Base-by-base conservation (phyloP, 192 early-diverging fungal genomes). In the Coemansia sp. region DNA sequence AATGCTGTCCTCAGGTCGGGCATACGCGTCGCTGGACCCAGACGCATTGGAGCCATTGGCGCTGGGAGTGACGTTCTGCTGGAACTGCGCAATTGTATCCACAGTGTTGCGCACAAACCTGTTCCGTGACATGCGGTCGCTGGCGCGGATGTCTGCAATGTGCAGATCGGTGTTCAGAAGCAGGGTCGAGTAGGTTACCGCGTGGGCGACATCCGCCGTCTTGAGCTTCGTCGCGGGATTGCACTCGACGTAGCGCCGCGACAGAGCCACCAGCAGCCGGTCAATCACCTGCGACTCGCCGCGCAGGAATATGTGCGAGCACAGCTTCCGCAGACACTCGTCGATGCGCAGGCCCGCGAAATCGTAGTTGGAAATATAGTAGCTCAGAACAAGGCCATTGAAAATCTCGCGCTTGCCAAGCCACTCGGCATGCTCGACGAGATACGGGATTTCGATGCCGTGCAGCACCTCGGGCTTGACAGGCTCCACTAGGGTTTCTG, bases 211-310 rank as follows among this genome's bases (percentile, higher is more conserved):
- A 58, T 94, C 94, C 64, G 61, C 67, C 24, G 64, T 47, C 26
- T 53, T 42, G 24, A 81, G 57, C 17, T 45, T 41, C 26, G 69
- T 66, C 43, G 82, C 69, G 9, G 81, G 79, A 59, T 97, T 97
- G 68, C 91, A 94, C 28, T 83, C 77, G 65, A 86, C 87, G 60
- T 86, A 97, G 1, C 88, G 79, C 46, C 79, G 68, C n/a, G 93
- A 81, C 72, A 97, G 87, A 15, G 77, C 86, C 47, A 85, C 83
- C 39, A 98, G 65, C 32, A 98, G 85, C 23, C 95, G 83, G 69
- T 93, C 93, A 25, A 98, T 85, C 45, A 89, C 81, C 63, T 98
- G 95, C 13, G 93, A 84, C 68, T 98, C 95, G 23, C 88, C 95
- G 39, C 87, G 88, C 46, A 98, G 67, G 17, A 84, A 83, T 0